phyloP scores from a whole-genome alignment of 2,329 filamentous ascomycete species.

The Diaporthe citriasiana region DNA sequence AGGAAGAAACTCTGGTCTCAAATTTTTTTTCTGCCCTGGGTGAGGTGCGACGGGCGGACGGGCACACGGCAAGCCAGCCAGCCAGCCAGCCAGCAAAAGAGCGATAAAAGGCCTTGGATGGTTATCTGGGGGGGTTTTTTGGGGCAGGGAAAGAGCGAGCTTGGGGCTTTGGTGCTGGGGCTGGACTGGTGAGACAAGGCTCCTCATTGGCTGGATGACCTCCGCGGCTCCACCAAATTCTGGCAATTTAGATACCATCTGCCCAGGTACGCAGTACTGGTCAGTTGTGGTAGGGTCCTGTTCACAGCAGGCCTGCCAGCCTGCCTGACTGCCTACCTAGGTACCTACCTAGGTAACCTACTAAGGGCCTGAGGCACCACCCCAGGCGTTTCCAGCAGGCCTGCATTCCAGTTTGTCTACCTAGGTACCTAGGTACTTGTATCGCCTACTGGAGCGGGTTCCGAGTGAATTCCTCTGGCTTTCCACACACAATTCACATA shows the following conservation, averaged over 20 bases:
- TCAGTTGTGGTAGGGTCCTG: neutral
- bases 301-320: neutral
- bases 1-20: slow-evolving; percentile 34
- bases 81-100: slow-evolving; percentile 5
- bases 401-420: neutral
- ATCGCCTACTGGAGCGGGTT: neutral
- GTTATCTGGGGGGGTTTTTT: slow-evolving; percentile 21
- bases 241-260: neutral
- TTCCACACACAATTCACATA: neutral
- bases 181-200: neutral
- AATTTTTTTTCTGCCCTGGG: slow-evolving; percentile 42
- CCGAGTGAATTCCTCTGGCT: neutral
- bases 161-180: slow-evolving; percentile 5
- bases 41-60: slow-evolving; percentile 24
- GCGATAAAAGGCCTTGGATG: slow-evolving; percentile 22
- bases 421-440: neutral
- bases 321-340: neutral
- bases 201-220: slow-evolving; percentile 12
- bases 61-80: neutral
- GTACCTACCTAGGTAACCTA: neutral
- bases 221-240: neutral
- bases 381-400: neutral
- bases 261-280: neutral
- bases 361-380: neutral
- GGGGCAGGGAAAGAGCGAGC: slow-evolving; percentile 39